These are phyloP conservation scores for Kalanchoe fedtschenkoi DNA, from an alignment of 164 flowering plant species.

Conservation along the genomic window DNA sequence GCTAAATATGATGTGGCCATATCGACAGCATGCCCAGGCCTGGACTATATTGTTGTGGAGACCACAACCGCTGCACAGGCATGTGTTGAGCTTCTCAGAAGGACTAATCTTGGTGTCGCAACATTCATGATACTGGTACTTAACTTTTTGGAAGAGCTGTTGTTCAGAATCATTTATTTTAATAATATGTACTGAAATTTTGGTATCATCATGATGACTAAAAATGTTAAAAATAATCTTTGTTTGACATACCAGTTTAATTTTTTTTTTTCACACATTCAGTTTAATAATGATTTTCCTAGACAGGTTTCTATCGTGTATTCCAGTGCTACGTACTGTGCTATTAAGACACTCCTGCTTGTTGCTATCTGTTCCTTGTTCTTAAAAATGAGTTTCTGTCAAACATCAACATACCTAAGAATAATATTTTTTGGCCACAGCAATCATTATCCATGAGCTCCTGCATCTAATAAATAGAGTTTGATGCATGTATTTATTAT, in stretches of 20 bases:
- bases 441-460: neutral
- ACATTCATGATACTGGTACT: slow-evolving; percentile 96
- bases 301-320: neutral
- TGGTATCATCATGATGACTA: neutral
- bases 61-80: slow-evolving; percentile 85
- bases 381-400: neutral
- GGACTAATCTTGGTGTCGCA: slow-evolving; percentile 77
- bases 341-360: neutral
- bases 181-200: neutral
- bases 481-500: neutral
- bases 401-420: neutral
- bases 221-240: neutral
- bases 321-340: neutral
- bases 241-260: neutral
- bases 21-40: slow-evolving; percentile 88
- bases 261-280: neutral
- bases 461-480: neutral
- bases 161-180: neutral
- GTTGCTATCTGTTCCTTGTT: neutral
- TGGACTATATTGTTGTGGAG: slow-evolving; percentile 93
- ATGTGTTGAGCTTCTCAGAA: slow-evolving; percentile 84
- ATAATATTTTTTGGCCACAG: neutral
- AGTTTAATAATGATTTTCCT: neutral
- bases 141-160: neutral
- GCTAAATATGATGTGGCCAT: slow-evolving; percentile 91